Base-by-base conservation (phyloP, 371 early-diverging fungal genomes). In the Lichtheimia corymbifera region DNA sequence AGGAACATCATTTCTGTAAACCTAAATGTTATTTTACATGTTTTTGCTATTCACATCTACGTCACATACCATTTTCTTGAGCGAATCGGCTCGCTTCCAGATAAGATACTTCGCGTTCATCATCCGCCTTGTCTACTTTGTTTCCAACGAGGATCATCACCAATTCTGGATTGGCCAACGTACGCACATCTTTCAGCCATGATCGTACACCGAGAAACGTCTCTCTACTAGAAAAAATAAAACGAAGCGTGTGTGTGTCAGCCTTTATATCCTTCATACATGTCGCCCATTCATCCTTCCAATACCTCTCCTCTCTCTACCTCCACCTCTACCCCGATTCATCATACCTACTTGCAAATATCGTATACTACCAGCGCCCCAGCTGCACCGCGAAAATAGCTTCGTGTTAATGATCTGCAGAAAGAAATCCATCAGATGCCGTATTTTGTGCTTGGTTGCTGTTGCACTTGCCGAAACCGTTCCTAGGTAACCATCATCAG, bases 121-220 rank as follows among this genome's bases (percentile, higher is more conserved):
- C 83, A 35, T 35, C 35, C 14, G 58, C 60, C 44, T 83, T 73
- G 67, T 91, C 90, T 35, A 72, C 76, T 57, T 91, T 91, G 64
- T 91, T 89, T 0, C 91, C 91, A n/a, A 91, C 86, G 50, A 91
- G 54, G 43, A 90, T 83, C 47, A 84, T 79, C 30, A 87, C 83
- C 40, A 84, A 82, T 59, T 86, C 83, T 24, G 83, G 87, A 65
- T 83, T 89, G n/a, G 84, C 84, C 25, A 84, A 66, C 66, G 84
- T 75, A 57, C 79, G 77, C 59, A 84, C 79, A 76, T 91, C 91
- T 15, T 76, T 72, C 20, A 92, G 71, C 88, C 88, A 88, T 52
- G 82, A 83, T 35, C 78, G 64, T 18, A 88, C 76, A 20, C 82
- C 79, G 43, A 66, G 66, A 62, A 84, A 88, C 20, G 84, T 80